Evolutionary conservation across 2,329 filamentous ascomycete genomes (phyloP), one percentile per base, ranked within the genome.

Genomic region (Pseudogymnoascus sp.): DNA sequence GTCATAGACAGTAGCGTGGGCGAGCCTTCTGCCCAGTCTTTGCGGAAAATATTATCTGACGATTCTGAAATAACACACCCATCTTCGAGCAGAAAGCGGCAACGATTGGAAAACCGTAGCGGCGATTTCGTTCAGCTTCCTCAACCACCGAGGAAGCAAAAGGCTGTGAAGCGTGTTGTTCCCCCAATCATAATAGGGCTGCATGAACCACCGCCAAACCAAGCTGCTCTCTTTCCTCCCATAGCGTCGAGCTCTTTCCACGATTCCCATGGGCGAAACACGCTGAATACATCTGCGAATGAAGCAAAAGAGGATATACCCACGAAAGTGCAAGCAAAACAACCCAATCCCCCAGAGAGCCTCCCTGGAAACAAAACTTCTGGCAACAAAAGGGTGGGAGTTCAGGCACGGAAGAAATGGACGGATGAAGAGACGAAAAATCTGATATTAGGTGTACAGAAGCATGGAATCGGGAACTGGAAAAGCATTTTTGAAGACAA

Each of bases 141-240:
- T 0, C 83, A 87, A 68, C 84, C 84, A 2, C 77, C 84, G 58
- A 86, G 86, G 76, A 87, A 86, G 69, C 83, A 84, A 67, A 86
- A 84, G 70, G 80, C 84, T 14, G 66, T 73, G 2, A 76, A 79
- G 11, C 80, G 83, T 67, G 75, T 81, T 59, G 82, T 85, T 69
- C 85, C 85, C 7, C 84, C 84, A 61, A 87, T 87, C 65, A 87
- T 87, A 70, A 85, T 84, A 64, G 84, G 84, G 59, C 76, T 88
- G 4, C 80, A 83, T 66, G 82, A 86, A 67, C 84, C 84, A 2
- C 84, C 84, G 2, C 84, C 82, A 3, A 78, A 85, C 62, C 70
- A 73, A 63, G 80, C 82, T n/a, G 58, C 82, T 42, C 75, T 86
- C n/a, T 86, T 87, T 66, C 84, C 85, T 2, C 84, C 84, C 8